Evolutionary conservation across 2,329 filamentous ascomycete species (phyloP).

Genomic region (Fusarium marasasianum): DNA sequence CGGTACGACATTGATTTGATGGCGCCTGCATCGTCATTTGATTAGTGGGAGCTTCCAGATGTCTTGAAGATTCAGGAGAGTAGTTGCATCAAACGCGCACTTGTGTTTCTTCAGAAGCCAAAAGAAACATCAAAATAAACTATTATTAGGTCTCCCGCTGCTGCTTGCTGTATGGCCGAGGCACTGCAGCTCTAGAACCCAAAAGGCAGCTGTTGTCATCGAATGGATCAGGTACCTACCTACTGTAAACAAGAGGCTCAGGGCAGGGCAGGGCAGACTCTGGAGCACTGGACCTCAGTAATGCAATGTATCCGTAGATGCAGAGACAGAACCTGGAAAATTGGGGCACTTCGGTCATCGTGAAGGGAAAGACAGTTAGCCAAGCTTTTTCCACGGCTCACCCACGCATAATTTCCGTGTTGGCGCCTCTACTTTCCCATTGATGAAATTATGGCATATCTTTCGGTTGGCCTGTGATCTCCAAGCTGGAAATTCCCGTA

Average conservation of each 20-base stretch:
- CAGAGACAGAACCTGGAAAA: slow-evolving; percentile 3
- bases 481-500: neutral
- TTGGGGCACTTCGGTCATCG: slow-evolving; percentile 16
- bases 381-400: slow-evolving; percentile 9
- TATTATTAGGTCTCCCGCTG: slow-evolving; percentile 3
- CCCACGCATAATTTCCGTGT: slow-evolving; percentile 20
- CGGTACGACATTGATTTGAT: slow-evolving; percentile 21
- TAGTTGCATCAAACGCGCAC: neutral
- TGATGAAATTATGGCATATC: neutral
- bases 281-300: neutral
- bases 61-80: neutral
- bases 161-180: neutral
- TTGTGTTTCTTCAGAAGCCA: neutral
- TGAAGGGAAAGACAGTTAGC: slow-evolving; percentile 13
- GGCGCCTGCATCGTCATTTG: slow-evolving; percentile 21
- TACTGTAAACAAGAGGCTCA: slow-evolving; percentile 12
- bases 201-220: slow-evolving; percentile 19
- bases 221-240: neutral
- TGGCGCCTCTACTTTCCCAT: neutral
- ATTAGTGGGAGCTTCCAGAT: slow-evolving; percentile 1
- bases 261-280: neutral
- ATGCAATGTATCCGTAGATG: neutral
- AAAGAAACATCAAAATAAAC: slow-evolving; percentile 1
- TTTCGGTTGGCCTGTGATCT: neutral
- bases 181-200: slow-evolving; percentile 13